Evolutionary conservation across 106 monocot species (phyloP), one percentile per base, ranked within the genome.

Genomic region (Hemerocallis citrina): DNA sequence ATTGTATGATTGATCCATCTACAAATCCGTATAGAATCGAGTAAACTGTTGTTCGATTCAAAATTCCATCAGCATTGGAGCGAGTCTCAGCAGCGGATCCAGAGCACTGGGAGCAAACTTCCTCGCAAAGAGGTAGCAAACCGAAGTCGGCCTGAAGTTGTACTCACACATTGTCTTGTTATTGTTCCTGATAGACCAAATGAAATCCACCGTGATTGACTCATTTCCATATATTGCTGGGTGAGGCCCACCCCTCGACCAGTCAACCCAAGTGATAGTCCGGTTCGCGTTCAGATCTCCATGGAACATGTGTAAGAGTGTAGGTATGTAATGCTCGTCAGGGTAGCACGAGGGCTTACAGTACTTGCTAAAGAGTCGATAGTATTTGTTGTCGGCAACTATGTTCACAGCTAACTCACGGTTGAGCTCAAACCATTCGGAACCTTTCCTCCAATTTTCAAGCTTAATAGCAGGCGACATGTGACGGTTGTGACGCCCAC

Each of bases 321-420:
- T 79, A 8, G 74, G 74, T 27, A 79, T 65, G 54, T 79, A 79
- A 47, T 74, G 74, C 74, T 79, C 74, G 12, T 79, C 79, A 10
- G 79, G 79, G 31, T 74, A 79, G 43, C 79, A 79, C 16, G 74
- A 61, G 4, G 79, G 74, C 59, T 61, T 56, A 31, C 79, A 79
- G 30, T 70, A 66, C 37, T 65, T 65, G 32, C 35, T 62, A 30
- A 79, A 79, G 21, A 79, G 50, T 11, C 7, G 11, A 19, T 79
- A 74, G 65, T 69, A 74, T 39, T 48, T 74, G 54, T 27, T 39
- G 27, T 79, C 79, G 12, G 74, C 54, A 6, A 79, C 65, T 20
- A 74, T 12, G 58, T 28, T 39, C 0, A 61, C 50, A 4, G 79
- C 79, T 31, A 79, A 43, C 21, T 55, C 46, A 5, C 79, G 74